Evolutionary conservation across 805 yeast genomes (phyloP), one percentile per base, ranked within the genome.

Genomic region (Hermanozyma aechmeae): DNA sequence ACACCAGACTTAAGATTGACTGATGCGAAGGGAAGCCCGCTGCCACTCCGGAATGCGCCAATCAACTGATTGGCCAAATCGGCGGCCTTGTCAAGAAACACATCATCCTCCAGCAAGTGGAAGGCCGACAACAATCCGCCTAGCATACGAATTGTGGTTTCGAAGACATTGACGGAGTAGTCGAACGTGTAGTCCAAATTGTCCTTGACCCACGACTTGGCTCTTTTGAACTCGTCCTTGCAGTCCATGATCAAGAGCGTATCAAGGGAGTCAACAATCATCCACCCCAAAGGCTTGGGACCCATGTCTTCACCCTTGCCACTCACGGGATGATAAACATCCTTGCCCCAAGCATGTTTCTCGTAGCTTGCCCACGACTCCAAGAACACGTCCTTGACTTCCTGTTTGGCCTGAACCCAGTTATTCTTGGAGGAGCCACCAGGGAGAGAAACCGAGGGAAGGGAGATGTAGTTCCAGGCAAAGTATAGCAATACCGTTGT

Each of bases 141-240:
- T 15, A 87, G 59, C 93, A 87, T 84, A 49, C 96, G 68, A 39
- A 84, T 86, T 5, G 96, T 84, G n/a, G 96, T 85, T 50, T 86
- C 96, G 54, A 87, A 87, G 5, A 85, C 77, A 48, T 79, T 85
- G 24, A 84, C 92, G 20, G 70, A 70, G 36, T 76, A 72, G 48
- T 84, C 81, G 41, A 82, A 72, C 42, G 76, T 73, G 48, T 83
- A 86, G 30, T 64, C 65, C 39, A 87, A 61, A 28, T 73, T 84
- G 32, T 76, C 58, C 27, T 68, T 65, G 27, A 87, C 79, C 95
- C 95, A 87, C 4, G 70, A 49, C 35, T 73, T 69, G 5, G 93
- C 87, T 16, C 71, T 65, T 21, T 51, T 53, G 18, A 80, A 59
- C 45, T 82, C 86, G 7, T 71, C 76, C 5, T 68, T 54, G 25